Evolutionary conservation across 257 asterid genomes (phyloP).

Genomic region (Coffea canephora): DNA sequence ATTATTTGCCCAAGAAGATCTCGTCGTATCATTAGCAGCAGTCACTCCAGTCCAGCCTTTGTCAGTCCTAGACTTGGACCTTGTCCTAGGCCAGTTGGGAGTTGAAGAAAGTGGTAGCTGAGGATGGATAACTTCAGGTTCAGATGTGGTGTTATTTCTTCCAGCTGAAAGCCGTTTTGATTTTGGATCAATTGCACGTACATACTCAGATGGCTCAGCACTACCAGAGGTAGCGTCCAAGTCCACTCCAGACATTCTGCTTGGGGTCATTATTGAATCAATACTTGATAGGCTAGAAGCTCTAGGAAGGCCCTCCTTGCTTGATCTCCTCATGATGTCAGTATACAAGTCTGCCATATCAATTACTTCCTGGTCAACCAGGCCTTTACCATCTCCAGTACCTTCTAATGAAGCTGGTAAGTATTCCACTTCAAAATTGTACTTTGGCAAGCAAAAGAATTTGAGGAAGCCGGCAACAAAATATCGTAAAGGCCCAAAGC

Average conservation of each 20-base stretch:
- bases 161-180: conserved; percentile 84
- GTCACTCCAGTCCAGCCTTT: conserved; percentile 70
- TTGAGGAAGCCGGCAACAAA: conserved; percentile 95
- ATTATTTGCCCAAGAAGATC: conserved; percentile 75
- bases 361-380: conserved; percentile 46
- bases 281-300: conserved; percentile 95
- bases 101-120: conserved; percentile 72
- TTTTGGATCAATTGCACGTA: conserved; percentile 88
- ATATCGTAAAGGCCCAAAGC: conserved; percentile 93
- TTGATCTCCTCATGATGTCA: conserved; percentile 88
- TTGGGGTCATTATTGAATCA: conserved; percentile 90
- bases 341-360: conserved; percentile 90
- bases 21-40: conserved; percentile 50
- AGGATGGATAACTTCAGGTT: conserved; percentile 90
- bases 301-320: conserved; percentile 94
- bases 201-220: conserved; percentile 89
- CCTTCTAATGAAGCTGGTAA: conserved; percentile 64
- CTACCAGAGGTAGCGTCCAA: conserved; percentile 77
- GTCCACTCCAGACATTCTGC: conserved; percentile 67
- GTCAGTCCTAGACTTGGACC: conserved; percentile 80
- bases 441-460: conserved; percentile 90
- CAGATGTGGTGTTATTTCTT: conserved; percentile 61
- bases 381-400: conserved; percentile 47
- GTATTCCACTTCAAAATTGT: conserved; percentile 85
- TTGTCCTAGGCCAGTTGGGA: conserved; percentile 86